A percentile compares a stretch with the other conserved stretches of the same genome.
phyloP scores from a whole-genome alignment of 345 rosid species.

The Lepidium africanum region DNA sequence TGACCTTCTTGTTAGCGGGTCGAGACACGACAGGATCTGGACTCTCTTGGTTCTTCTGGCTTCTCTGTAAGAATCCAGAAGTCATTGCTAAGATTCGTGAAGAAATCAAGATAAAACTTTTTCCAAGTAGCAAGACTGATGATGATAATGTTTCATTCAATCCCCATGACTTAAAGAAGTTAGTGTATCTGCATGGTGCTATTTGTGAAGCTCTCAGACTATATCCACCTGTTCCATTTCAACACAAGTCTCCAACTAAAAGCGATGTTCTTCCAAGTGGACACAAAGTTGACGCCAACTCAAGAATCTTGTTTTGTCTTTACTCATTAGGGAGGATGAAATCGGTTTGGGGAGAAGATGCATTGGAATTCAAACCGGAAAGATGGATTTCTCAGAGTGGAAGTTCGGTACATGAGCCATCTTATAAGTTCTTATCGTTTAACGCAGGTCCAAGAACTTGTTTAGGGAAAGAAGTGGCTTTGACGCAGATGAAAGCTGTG shows the following conservation, averaged over 20 bases:
- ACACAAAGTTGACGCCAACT: slow-evolving; percentile 24
- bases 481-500: slow-evolving; percentile 20
- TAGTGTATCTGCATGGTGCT: slow-evolving; percentile 25
- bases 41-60: slow-evolving; percentile 53
- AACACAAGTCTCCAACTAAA: slow-evolving; percentile 25
- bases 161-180: slow-evolving; percentile 15
- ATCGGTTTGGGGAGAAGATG: slow-evolving; percentile 32
- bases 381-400: slow-evolving; percentile 30
- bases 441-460: slow-evolving; percentile 33
- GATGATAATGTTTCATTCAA: background rate
- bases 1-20: slow-evolving; percentile 52
- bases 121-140: background rate
- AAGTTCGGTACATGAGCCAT: slow-evolving; percentile 24
- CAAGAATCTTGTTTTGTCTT: slow-evolving; percentile 24
- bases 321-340: slow-evolving; percentile 32
- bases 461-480: slow-evolving; percentile 28
- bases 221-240: slow-evolving; percentile 32
- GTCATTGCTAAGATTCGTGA: slow-evolving; percentile 33
- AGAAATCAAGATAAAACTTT: slow-evolving; percentile 29
- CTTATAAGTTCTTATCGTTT: slow-evolving; percentile 28
- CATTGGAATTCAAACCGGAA: slow-evolving; percentile 26
- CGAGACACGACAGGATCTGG: slow-evolving; percentile 37
- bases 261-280: slow-evolving; percentile 28
- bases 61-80: slow-evolving; percentile 24
- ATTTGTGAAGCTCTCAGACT: slow-evolving; percentile 29